Conservation (phyloP, 2,329 filamentous ascomycete species). For the Talaromyces sp. region DNA sequence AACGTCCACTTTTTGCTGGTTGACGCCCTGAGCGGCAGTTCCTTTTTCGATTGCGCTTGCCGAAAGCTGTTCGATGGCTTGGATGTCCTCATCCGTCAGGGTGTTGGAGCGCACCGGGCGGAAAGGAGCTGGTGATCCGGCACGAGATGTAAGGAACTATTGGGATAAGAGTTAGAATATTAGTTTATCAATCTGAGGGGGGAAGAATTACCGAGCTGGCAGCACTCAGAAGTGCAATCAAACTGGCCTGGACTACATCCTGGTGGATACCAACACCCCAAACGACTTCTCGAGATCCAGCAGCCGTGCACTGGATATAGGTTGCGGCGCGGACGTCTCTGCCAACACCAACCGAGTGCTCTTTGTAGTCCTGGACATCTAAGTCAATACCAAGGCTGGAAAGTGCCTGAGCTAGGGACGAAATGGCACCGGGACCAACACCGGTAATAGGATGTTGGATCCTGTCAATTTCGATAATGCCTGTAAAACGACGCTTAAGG, state of each 20-base stretch:
- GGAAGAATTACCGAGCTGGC: conserved; percentile 69
- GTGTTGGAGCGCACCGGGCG: conserved; percentile 54
- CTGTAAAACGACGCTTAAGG: conserved; percentile 75
- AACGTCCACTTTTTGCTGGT: conserved; percentile 31
- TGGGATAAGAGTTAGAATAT: conserved; percentile 5
- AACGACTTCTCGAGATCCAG: conserved; percentile 60
- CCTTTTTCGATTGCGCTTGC: conserved; percentile 15
- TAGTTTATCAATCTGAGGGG: not conserved
- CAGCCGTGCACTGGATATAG: conserved; percentile 81
- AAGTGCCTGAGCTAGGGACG: conserved; percentile 78
- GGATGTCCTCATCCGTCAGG: conserved; percentile 40
- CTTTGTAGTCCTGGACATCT: conserved; percentile 92
- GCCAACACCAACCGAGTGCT: conserved; percentile 82
- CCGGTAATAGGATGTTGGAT: conserved; percentile 74
- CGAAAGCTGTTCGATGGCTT: conserved; percentile 39
- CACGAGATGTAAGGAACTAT: conserved; percentile 65
- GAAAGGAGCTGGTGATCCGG: conserved; percentile 64
- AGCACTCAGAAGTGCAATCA: conserved; percentile 79
- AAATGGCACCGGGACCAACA: conserved; percentile 85
- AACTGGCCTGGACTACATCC: conserved; percentile 84
- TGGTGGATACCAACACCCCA: conserved; percentile 92
- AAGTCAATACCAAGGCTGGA: conserved; percentile 74
- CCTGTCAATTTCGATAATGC: conserved; percentile 77
- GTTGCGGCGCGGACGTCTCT: conserved; percentile 87
- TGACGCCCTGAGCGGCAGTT: conserved; percentile 20